phyloP scores from a whole-genome alignment of 257 asterid genomes.

The Solanum ossicruentum region DNA sequence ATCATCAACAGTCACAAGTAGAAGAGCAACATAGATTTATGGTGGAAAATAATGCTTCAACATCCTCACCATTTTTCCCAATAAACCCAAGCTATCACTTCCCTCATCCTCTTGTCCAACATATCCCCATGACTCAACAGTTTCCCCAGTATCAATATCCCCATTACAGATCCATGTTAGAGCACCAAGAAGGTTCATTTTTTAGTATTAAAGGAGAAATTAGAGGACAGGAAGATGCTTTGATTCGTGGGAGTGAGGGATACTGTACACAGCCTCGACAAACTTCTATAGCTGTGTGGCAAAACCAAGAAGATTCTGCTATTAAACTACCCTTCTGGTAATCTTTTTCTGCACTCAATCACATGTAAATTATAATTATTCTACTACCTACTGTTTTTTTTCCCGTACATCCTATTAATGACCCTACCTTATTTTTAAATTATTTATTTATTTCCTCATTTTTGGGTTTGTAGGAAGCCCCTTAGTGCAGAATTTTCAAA shows the following conservation, averaged over 20 bases:
- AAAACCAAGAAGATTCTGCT: slow-evolving; percentile 43
- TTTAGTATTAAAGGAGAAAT: not conserved
- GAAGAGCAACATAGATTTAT: slow-evolving; percentile 2
- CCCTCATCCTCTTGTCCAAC: slow-evolving; percentile 20
- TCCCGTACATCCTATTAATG: not conserved
- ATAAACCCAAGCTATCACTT: slow-evolving; percentile 16
- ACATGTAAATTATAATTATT: not conserved
- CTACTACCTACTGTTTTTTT: not conserved
- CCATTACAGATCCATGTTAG: not conserved
- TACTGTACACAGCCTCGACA: slow-evolving; percentile 23
- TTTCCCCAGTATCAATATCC: slow-evolving; percentile 19
- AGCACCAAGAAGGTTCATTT: slow-evolving; percentile 5
- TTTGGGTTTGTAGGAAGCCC: slow-evolving; percentile 43
- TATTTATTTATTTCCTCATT: not conserved
- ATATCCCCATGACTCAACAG: slow-evolving; percentile 21
- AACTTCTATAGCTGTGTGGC: slow-evolving; percentile 36
- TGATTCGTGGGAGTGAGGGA: slow-evolving; percentile 33
- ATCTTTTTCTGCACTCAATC: slow-evolving; percentile 4
- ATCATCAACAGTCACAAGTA: not conserved
- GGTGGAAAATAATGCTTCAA: not conserved
- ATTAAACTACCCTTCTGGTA: slow-evolving; percentile 42
- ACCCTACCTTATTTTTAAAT: not conserved
- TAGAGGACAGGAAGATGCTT: slow-evolving; percentile 9
- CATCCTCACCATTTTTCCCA: slow-evolving; percentile 9
- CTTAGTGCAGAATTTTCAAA: slow-evolving; percentile 22